phyloP scores from a whole-genome alignment of 2,329 filamentous ascomycete genomes.

The Aspergillus tamarii region DNA sequence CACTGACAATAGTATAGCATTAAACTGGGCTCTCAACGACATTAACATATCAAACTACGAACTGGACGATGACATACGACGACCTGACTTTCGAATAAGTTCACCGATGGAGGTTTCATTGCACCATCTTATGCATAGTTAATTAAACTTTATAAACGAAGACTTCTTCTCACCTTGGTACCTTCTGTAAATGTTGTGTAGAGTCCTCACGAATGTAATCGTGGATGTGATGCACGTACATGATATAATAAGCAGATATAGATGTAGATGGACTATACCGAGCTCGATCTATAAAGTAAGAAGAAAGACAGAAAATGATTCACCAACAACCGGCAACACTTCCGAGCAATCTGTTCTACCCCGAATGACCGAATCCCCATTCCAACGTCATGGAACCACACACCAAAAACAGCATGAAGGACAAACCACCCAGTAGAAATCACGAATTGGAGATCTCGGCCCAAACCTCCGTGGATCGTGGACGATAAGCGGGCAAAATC shows the following conservation, averaged over 20 bases:
- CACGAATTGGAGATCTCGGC: slow-evolving; percentile 3
- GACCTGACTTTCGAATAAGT: not conserved
- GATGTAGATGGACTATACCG: not conserved
- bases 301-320: not conserved
- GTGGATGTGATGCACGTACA: too few relatives aligned
- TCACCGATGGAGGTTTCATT: not conserved
- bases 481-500: slow-evolving; percentile 7
- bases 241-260: not conserved
- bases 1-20: slow-evolving; percentile 25
- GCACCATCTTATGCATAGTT: not conserved
- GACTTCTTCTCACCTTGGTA: too few relatives aligned
- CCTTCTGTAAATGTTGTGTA: not conserved
- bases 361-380: not conserved
- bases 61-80: not conserved
- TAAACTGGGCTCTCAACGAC: slow-evolving; percentile 8
- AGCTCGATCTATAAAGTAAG: too few relatives aligned
- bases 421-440: not conserved
- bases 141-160: not conserved
- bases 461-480: not conserved
- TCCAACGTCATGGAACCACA: not conserved
- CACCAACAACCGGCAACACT: not conserved
- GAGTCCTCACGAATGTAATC: too few relatives aligned
- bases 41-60: not conserved
- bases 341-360: not conserved
- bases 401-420: not conserved